These are phyloP conservation scores for Austroboletus novae-zelandiae DNA, from an alignment of 1,284 basidiomycete species.

Conservation along the genomic window DNA sequence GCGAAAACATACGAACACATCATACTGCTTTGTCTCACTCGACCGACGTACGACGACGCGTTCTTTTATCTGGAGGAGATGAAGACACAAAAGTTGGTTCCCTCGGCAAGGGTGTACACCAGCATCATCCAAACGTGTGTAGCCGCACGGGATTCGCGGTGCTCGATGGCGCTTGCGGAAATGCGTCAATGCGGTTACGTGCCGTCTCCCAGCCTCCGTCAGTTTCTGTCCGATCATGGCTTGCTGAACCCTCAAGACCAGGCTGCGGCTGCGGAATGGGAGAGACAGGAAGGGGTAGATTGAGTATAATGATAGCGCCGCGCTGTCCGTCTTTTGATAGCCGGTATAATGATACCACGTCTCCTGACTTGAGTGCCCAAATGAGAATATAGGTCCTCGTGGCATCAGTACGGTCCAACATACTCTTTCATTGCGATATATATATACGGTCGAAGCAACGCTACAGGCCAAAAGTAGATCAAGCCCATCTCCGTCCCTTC, in stretches of 20 bases:
- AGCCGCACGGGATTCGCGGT: slow-evolving; percentile 56
- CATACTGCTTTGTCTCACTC: slow-evolving; percentile 67
- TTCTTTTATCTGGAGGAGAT: slow-evolving; percentile 88
- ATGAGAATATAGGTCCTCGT: slow-evolving; percentile 1
- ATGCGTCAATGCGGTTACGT: slow-evolving; percentile 54
- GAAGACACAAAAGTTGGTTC: slow-evolving; percentile 62
- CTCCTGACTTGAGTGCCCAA: not conserved
- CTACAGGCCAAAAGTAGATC: slow-evolving; percentile 24
- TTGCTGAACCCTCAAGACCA: slow-evolving; percentile 5
- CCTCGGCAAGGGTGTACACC: slow-evolving; percentile 58
- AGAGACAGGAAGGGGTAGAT: not conserved
- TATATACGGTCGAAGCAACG: slow-evolving; percentile 30
- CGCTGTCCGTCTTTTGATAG: not conserved
- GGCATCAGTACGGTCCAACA: slow-evolving; percentile 22
- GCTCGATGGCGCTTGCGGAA: slow-evolving; percentile 68
- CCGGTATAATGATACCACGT: not conserved
- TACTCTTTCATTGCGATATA: slow-evolving; percentile 32
- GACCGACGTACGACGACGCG: slow-evolving; percentile 76
- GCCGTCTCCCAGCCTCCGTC: slow-evolving; percentile 31
- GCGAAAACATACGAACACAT: slow-evolving; percentile 62
- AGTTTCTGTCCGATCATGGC: slow-evolving; percentile 29
- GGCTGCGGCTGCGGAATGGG: not conserved
- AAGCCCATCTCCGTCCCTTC: slow-evolving; percentile 14
- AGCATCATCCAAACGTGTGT: slow-evolving; percentile 61
- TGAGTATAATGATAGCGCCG: not conserved